A percentile compares a stretch with the other conserved stretches of the same genome.
Evolutionary conservation across 805 yeast genomes (phyloP).

Genomic region (Grigorovia jiainica): DNA sequence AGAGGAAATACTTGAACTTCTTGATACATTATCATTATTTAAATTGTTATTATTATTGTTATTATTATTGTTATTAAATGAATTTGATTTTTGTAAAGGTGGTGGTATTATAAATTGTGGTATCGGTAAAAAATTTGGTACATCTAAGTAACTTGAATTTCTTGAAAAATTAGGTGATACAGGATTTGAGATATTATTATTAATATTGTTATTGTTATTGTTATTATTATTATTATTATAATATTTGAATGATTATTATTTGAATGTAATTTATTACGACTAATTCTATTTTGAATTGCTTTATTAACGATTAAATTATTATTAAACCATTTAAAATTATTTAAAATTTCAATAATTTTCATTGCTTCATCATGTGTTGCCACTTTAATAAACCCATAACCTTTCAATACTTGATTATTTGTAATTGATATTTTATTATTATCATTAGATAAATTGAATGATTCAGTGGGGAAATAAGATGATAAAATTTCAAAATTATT

Average conservation of each 20-base stretch:
- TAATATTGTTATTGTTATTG: background rate
- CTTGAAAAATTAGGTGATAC: background rate
- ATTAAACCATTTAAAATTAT: conserved; percentile 32
- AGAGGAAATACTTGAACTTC: background rate
- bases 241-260: background rate
- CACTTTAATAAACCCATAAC: conserved; percentile 49
- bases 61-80: background rate
- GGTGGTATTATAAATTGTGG: background rate
- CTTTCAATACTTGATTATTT: conserved; percentile 20
- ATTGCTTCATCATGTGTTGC: conserved; percentile 40
- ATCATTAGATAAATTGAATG: conserved; percentile 1
- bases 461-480: conserved; percentile 24
- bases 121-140: background rate
- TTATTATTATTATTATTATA: background rate
- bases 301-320: conserved; percentile 28
- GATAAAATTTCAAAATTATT: conserved; percentile 17
- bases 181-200: background rate
- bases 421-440: background rate
- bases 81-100: background rate
- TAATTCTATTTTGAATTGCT: conserved; percentile 28
- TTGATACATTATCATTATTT: background rate
- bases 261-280: background rate
- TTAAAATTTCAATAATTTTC: conserved; percentile 39
- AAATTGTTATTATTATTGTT: background rate
- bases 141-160: background rate